phyloP scores from a whole-genome alignment of 1,284 basidiomycete species.

The Exobasidium cylindrosporum region DNA sequence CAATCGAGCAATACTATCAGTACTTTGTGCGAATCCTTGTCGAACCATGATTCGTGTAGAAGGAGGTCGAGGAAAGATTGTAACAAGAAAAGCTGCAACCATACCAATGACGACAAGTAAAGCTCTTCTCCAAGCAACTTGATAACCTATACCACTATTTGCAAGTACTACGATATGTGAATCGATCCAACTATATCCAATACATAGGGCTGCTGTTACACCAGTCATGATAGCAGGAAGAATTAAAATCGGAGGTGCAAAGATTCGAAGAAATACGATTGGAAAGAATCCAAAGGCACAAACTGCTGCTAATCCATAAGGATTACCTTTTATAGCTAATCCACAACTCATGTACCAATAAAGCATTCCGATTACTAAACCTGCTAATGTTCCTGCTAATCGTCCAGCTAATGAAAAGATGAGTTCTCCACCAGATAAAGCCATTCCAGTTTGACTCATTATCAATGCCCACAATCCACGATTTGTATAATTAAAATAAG shows the following conservation, averaged over 20 bases:
- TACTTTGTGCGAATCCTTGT: slow-evolving; percentile 57
- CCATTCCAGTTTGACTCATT: slow-evolving; percentile 67
- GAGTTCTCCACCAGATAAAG: slow-evolving; percentile 57
- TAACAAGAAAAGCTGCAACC: slow-evolving; percentile 59
- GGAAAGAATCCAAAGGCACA: slow-evolving; percentile 62
- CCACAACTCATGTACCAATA: slow-evolving; percentile 65
- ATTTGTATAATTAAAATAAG: slow-evolving; percentile 58
- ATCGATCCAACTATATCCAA: slow-evolving; percentile 68
- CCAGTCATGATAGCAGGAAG: slow-evolving; percentile 54
- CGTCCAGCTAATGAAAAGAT: slow-evolving; percentile 59
- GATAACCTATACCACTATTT: slow-evolving; percentile 62
- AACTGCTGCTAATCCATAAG: slow-evolving; percentile 64
- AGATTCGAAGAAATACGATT: slow-evolving; percentile 62
- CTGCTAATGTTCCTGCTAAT: slow-evolving; percentile 60
- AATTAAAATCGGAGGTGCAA: slow-evolving; percentile 58
- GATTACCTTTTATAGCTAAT: slow-evolving; percentile 60
- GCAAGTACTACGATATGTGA: slow-evolving; percentile 59
- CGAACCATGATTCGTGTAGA: slow-evolving; percentile 61
- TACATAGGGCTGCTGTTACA: slow-evolving; percentile 55
- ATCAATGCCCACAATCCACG: slow-evolving; percentile 65
- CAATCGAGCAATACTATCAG: slow-evolving; percentile 25
- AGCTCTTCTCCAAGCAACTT: slow-evolving; percentile 61
- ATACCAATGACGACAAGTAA: slow-evolving; percentile 60
- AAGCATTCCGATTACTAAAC: slow-evolving; percentile 61
- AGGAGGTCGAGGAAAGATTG: slow-evolving; percentile 62